Evolutionary conservation across 768 basidiomycete genomes (phyloP).

Genomic region (Glaciozyma martinii): DNA sequence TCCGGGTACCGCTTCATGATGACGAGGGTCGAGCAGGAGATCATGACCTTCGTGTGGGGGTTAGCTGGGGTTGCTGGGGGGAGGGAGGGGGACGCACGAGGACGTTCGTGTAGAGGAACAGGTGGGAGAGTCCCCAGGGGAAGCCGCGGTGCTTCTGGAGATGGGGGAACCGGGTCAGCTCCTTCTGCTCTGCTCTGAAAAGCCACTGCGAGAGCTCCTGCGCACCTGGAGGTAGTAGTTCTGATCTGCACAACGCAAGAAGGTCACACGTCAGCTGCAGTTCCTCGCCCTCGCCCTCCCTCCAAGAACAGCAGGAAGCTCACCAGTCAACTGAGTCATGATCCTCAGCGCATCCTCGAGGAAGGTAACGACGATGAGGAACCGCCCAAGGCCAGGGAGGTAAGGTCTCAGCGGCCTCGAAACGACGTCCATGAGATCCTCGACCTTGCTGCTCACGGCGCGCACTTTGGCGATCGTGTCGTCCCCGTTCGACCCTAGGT

Average conservation of each 20-base stretch:
- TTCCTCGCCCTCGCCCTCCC: background rate
- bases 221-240: slow-evolving; percentile 95
- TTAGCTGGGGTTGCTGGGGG: background rate
- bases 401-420: slow-evolving; percentile 89
- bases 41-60: slow-evolving; percentile 60
- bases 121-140: slow-evolving; percentile 87
- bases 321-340: slow-evolving; percentile 45
- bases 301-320: background rate
- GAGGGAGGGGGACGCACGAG: slow-evolving; percentile 51
- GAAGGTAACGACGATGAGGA: slow-evolving; percentile 96
- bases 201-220: slow-evolving; percentile 53
- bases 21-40: slow-evolving; percentile 69
- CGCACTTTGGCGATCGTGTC: slow-evolving; percentile 35
- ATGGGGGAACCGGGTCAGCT: background rate
- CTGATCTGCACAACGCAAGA: slow-evolving; percentile 53
- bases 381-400: slow-evolving; percentile 87
- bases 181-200: background rate
- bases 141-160: slow-evolving; percentile 75
- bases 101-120: slow-evolving; percentile 86
- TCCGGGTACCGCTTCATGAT: slow-evolving; percentile 81
- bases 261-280: background rate
- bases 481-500: slow-evolving; percentile 18
- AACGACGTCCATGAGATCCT: slow-evolving; percentile 86
- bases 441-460: slow-evolving; percentile 45
- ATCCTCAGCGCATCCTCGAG: slow-evolving; percentile 93